Evolutionary conservation across 2,329 filamentous ascomycete species (phyloP).

Genomic region (Penicillium sp.): DNA sequence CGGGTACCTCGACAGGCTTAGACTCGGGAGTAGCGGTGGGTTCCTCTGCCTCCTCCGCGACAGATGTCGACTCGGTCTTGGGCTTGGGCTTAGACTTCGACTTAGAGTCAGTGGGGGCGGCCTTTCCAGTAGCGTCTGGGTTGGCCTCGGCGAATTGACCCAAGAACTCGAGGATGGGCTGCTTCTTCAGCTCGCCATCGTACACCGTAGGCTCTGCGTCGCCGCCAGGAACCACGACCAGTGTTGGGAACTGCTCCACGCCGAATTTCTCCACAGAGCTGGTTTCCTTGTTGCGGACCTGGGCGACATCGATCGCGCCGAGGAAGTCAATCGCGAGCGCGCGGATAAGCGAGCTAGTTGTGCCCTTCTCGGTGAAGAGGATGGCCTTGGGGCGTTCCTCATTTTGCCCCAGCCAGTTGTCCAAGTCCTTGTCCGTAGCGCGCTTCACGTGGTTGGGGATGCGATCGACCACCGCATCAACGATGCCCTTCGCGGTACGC

Average conservation of each 20-base stretch:
- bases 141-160: conserved; percentile 78
- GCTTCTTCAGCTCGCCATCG: conserved; percentile 82
- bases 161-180: conserved; percentile 77
- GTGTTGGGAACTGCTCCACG: conserved; percentile 73
- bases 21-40: conserved; percentile 55
- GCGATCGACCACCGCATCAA: conserved; percentile 78
- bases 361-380: conserved; percentile 90
- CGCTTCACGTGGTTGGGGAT: conserved; percentile 90
- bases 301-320: conserved; percentile 74
- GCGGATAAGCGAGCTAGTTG: conserved; percentile 78
- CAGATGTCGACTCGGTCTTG: conserved; percentile 42
- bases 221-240: conserved; percentile 76
- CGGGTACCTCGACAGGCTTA: conserved; percentile 51
- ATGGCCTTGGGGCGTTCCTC: conserved; percentile 79
- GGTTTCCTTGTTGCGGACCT: conserved; percentile 80
- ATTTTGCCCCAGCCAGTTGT: conserved; percentile 68
- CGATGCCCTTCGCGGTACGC: conserved; percentile 81
- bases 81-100: conserved; percentile 42
- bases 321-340: conserved; percentile 89
- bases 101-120: conserved; percentile 34
- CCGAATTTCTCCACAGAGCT: conserved; percentile 71
- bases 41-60: conserved; percentile 44
- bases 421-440: conserved; percentile 75
- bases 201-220: conserved; percentile 70
- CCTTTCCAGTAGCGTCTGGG: conserved; percentile 64